Evolutionary conservation across 305 asterid genomes (phyloP), one percentile per base, ranked within the genome.

Genomic region (Fraxinus albicans): DNA sequence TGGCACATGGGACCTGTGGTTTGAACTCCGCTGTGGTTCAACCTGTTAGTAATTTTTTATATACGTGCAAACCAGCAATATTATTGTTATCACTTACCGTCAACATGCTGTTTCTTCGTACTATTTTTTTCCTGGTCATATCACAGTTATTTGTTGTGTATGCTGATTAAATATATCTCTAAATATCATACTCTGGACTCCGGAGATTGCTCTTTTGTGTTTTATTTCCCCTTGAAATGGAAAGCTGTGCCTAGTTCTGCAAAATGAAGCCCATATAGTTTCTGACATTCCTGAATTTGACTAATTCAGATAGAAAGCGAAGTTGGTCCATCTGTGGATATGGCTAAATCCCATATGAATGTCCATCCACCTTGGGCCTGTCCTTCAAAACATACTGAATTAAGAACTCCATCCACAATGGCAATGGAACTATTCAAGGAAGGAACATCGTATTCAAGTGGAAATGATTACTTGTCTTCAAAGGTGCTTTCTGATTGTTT

Each of bases 331-430:
- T 97, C 95, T 55, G 90, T 83, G 53, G 94, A 93, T 86, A 84
- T 93, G 80, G 98, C 97, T 47, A 90, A 91, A 86, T 89, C 91
- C 60, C 90, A 91, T 83, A 94, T 92, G 98, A 91, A 80, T 81
- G 89, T 86, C 33, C 93, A 92, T 58, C 95, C 97, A 81, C 88
- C 88, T 19, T 93, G 99, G 99, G 89, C 92, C 47, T 94, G 95
- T 67, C 92, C 96, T 27, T 84, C 84, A 36, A 86, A 86, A 70
- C 78, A 81, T 83, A 15, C 85, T 82, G 93, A 90, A 79, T 81
- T 88, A 60, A 83, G 85, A 79, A 88, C 97, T 50, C 97, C 96
- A 34, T 81, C 86, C 75, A 79, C 91, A 58, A 44, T 88, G 73
- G 83, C 83, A 77, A 80, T 79, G 84, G 90, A 89, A 84, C 89